phyloP scores from a whole-genome alignment of 208 protist genomes.

The Trypanosoma vivax region DNA sequence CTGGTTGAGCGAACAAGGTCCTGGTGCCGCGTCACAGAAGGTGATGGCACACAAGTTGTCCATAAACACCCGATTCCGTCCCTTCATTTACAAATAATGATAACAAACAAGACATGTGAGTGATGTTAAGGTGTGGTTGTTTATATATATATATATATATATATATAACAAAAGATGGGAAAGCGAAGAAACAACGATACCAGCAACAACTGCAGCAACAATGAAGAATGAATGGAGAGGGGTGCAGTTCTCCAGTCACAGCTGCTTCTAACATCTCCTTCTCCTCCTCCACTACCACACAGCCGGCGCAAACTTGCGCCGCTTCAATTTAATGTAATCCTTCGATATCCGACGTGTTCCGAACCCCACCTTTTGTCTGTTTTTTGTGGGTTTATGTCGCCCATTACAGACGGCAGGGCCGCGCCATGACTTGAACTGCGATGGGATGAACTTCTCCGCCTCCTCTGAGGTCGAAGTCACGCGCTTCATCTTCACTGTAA shows the following conservation, averaged over 20 bases:
- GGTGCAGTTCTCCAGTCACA: no score
- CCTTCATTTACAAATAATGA: no score
- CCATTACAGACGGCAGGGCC: slow-evolving; percentile 15
- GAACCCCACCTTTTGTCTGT: slow-evolving; percentile 39
- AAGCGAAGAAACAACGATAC: not conserved
- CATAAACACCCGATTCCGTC: no score
- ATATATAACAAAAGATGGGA: slow-evolving; percentile 4
- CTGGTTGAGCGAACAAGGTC: no score
- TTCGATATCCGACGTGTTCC: slow-evolving; percentile 68
- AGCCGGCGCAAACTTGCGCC: slow-evolving; percentile 30
- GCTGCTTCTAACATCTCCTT: not conserved
- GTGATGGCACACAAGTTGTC: no score
- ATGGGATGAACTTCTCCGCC: slow-evolving; percentile 56
- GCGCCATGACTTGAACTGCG: slow-evolving; percentile 70
- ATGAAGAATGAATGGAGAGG: no score
- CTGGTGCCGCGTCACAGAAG: no score
- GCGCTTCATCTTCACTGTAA: slow-evolving; percentile 51
- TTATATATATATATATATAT: no score
- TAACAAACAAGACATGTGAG: no score
- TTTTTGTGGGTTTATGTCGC: slow-evolving; percentile 25
- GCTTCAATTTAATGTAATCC: slow-evolving; percentile 69
- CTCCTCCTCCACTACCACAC: not conserved
- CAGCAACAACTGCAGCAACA: no score
- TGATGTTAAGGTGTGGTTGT: no score
- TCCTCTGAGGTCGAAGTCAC: slow-evolving; percentile 34